These are phyloP conservation scores for Mallotus japonicus DNA, from an alignment of 441 rosid genomes.

Conservation along the genomic window DNA sequence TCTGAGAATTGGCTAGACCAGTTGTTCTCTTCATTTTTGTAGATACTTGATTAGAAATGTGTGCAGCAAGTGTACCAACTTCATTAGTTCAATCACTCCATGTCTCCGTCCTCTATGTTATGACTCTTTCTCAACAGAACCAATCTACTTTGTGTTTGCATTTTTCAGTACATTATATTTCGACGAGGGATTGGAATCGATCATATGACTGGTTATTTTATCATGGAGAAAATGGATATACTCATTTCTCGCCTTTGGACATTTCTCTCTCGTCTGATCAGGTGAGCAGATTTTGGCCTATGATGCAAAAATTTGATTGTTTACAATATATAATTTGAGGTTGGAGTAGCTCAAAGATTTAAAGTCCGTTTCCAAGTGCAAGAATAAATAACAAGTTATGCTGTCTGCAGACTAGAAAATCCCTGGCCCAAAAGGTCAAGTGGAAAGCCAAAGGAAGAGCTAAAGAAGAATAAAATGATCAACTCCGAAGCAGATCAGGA, in stretches of 20 bases:
- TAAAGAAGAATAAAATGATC: conserved; percentile 63
- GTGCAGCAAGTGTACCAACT: background rate
- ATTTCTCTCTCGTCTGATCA: conserved; percentile 43
- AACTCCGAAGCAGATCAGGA: conserved; percentile 44
- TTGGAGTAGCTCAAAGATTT: conserved; percentile 2
- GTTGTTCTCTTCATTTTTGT: background rate
- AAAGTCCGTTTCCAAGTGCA: background rate
- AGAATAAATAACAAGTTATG: conserved; percentile 11
- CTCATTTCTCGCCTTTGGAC: conserved; percentile 77
- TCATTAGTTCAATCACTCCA: background rate
- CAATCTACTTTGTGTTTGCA: conserved; percentile 17
- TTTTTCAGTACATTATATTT: conserved; percentile 71
- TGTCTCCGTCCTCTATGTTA: background rate
- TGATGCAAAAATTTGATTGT: conserved; percentile 11
- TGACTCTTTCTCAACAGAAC: conserved; percentile 16
- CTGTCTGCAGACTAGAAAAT: conserved; percentile 55
- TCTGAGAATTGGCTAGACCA: background rate
- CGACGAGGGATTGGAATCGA: conserved; percentile 94
- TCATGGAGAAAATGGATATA: conserved; percentile 88
- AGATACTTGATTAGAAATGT: background rate
- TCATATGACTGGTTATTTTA: conserved; percentile 69
- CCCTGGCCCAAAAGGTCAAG: conserved; percentile 46
- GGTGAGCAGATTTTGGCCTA: conserved; percentile 41
- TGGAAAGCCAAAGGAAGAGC: conserved; percentile 41
- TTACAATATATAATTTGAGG: conserved; percentile 9